A percentile compares a stretch with the other conserved stretches of the same genome.
These are phyloP conservation scores for Symbiodinium natans DNA, from an alignment of 73 alveolate genomes.

Conservation along the genomic window DNA sequence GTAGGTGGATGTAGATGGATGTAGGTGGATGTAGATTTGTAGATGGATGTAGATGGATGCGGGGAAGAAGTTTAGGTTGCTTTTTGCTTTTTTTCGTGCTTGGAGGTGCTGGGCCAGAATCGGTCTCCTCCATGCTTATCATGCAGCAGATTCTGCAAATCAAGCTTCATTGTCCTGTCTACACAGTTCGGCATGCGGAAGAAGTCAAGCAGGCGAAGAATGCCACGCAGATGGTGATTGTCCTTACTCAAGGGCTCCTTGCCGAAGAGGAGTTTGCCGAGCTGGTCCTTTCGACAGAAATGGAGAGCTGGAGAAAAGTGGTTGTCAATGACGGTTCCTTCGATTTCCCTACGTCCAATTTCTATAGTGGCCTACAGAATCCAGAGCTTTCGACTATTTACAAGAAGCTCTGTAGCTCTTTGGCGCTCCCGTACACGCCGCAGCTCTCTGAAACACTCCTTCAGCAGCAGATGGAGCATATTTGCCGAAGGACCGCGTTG, in stretches of 20 bases:
- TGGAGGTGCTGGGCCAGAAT: not conserved
- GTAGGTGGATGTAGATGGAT: too few relatives aligned
- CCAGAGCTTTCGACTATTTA: not conserved
- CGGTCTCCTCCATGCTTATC: not conserved
- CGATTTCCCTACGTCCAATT: not conserved
- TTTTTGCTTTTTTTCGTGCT: too few relatives aligned
- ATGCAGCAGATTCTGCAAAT: not conserved
- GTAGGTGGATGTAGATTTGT: too few relatives aligned
- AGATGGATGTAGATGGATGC: too few relatives aligned
- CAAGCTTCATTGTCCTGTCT: not conserved
- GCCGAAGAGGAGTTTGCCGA: not conserved
- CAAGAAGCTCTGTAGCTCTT: not conserved
- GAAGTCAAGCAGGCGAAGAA: not conserved
- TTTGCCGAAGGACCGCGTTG: not conserved
- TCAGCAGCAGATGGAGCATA: not conserved
- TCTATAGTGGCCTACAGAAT: not conserved
- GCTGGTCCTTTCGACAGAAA: not conserved
- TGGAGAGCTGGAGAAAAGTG: not conserved
- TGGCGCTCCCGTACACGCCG: not conserved
- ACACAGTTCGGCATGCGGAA: not conserved
- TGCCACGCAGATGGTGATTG: not conserved
- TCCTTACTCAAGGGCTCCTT: not conserved
- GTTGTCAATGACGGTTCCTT: not conserved
- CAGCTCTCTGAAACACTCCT: not conserved
- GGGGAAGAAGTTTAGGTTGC: too few relatives aligned